These are phyloP conservation scores for Cutaneotrichosporon curvatum DNA, from an alignment of 1,284 basidiomycete genomes.

Conservation along the genomic window DNA sequence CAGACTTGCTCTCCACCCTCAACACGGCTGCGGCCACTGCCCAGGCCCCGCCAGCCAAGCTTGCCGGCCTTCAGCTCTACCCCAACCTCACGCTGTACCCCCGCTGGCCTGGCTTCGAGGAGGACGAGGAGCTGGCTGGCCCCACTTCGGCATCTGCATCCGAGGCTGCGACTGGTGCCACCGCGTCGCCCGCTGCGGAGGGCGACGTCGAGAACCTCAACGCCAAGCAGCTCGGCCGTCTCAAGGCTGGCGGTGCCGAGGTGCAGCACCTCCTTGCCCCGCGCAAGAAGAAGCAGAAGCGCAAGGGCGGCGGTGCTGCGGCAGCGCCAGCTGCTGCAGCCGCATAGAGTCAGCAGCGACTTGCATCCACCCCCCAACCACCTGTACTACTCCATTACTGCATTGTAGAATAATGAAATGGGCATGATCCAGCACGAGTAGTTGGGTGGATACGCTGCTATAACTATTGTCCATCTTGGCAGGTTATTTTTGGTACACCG, in stretches of 20 bases:
- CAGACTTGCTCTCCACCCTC: neutral
- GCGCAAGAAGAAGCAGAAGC: conserved; percentile 24
- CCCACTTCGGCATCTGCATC: conserved; percentile 11
- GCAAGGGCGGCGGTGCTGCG: conserved; percentile 2
- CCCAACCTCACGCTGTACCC: conserved; percentile 37
- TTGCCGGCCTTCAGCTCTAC: conserved; percentile 29
- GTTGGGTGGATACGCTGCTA: too few relatives aligned
- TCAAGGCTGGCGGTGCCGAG: conserved; percentile 40
- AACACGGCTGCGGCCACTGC: neutral
- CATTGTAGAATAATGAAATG: too few relatives aligned
- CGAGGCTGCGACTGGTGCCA: neutral
- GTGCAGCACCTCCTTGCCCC: conserved; percentile 24
- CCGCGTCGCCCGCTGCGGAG: neutral
- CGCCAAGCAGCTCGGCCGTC: conserved; percentile 33
- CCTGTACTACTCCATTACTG: too few relatives aligned
- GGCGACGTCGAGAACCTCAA: conserved; percentile 19
- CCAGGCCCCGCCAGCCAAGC: neutral
- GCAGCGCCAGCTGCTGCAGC: neutral
- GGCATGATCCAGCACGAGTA: too few relatives aligned
- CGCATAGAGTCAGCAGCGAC: neutral
- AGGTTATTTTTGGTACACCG: too few relatives aligned
- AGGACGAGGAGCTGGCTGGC: conserved; percentile 36
- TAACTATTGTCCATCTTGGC: too few relatives aligned
- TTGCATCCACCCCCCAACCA: too few relatives aligned
- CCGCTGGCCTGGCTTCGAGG: conserved; percentile 43